phyloP scores from a whole-genome alignment of 116 monocot species.

The Dioscorea cayenensis region DNA sequence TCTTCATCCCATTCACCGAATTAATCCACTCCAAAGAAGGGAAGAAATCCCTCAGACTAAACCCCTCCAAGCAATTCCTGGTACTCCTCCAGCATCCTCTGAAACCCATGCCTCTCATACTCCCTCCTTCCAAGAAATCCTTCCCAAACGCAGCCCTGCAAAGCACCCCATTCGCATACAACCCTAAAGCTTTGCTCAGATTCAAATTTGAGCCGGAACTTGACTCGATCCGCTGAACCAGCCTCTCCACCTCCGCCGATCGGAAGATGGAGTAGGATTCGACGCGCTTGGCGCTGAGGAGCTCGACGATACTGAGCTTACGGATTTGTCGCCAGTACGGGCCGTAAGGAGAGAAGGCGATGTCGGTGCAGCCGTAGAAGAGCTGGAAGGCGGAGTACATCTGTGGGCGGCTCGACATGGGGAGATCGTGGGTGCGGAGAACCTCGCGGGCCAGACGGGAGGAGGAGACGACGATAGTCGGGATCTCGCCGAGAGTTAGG shows the following conservation, averaged over 20 bases:
- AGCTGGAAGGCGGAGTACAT: neutral
- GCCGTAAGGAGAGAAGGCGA: constrained; percentile 4
- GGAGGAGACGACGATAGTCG: constrained; percentile 15
- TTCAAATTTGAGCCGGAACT: neutral
- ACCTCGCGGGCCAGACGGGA: neutral
- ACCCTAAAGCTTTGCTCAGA: neutral
- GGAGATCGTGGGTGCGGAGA: neutral
- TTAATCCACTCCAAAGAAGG: constrained; percentile 4
- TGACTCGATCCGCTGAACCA: neutral
- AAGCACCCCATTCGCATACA: neutral
- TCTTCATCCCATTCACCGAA: neutral
- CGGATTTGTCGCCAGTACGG: neutral
- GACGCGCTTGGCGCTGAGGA: constrained; percentile 3
- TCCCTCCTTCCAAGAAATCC: neutral
- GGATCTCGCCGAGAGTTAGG: neutral
- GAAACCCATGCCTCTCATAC: constrained; percentile 3
- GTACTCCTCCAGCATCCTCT: neutral
- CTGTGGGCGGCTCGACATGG: constrained; percentile 2
- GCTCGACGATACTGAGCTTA: constrained; percentile 1
- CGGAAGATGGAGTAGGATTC: neutral
- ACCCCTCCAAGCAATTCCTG: neutral
- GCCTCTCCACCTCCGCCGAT: neutral
- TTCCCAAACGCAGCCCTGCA: constrained; percentile 5
- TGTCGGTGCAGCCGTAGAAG: neutral
- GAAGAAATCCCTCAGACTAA: constrained; percentile 1